Evolutionary conservation across 2,329 filamentous ascomycete species (phyloP).

Genomic region (Dactylella cylindrospora): DNA sequence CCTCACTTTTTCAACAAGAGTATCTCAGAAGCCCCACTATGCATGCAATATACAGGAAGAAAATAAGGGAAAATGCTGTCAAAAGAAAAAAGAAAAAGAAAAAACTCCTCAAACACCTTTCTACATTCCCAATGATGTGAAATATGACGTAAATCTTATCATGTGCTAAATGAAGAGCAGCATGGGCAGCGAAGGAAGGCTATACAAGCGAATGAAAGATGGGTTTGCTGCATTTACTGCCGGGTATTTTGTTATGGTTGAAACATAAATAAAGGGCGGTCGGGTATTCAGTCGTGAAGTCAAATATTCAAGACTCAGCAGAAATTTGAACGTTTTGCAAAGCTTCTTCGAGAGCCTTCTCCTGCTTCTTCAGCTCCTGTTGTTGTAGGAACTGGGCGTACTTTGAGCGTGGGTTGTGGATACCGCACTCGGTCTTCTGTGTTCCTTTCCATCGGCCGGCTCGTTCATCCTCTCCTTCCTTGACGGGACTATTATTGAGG

Average conservation of each 20-base stretch:
- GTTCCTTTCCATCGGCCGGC: constrained; percentile 96
- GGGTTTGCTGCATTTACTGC: no score
- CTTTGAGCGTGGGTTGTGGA: constrained; percentile 94
- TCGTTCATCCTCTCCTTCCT: constrained; percentile 89
- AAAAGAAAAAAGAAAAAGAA: constrained; percentile 1
- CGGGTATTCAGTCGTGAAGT: no score
- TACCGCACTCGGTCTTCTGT: constrained; percentile 94
- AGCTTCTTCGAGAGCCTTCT: constrained; percentile 58
- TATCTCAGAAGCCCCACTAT: no score
- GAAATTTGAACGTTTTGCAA: constrained; percentile 50
- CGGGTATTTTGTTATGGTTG: no score
- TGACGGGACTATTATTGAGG: constrained; percentile 64
- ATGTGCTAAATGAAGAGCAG: background rate
- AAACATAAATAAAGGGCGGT: no score
- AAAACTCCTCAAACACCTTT: constrained; percentile 3
- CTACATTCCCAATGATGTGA: constrained; percentile 22
- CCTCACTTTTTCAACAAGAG: no score
- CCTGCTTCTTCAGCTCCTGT: constrained; percentile 68
- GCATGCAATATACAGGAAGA: no score
- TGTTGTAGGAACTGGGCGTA: constrained; percentile 83
- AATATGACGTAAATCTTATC: background rate
- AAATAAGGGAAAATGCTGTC: constrained; percentile 4
- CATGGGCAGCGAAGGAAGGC: background rate
- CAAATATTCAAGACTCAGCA: no score
- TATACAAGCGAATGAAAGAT: no score